A percentile compares a stretch with the other conserved stretches of the same genome.
Evolutionary conservation across 2,329 filamentous ascomycete genomes (phyloP).

Genomic region (Fusarium luffae): DNA sequence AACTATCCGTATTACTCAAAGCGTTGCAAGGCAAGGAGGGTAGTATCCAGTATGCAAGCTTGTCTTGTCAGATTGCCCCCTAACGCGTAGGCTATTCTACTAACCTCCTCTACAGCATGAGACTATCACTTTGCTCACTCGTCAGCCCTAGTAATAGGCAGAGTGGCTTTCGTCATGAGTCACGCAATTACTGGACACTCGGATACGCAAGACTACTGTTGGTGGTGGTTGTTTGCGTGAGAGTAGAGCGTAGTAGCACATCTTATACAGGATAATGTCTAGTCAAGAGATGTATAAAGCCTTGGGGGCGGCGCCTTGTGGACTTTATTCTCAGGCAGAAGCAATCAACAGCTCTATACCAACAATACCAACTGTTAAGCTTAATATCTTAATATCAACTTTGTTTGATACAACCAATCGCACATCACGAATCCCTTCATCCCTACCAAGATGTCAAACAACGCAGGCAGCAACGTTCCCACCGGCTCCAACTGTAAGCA

Average conservation of each 20-base stretch:
- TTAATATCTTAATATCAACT: not conserved
- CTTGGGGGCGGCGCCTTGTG: not conserved
- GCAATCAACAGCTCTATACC: slow-evolving; percentile 1
- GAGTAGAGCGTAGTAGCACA: not conserved
- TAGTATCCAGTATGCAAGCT: slow-evolving; percentile 6
- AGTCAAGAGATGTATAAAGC: slow-evolving; percentile 38
- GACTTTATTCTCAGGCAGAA: slow-evolving; percentile 24
- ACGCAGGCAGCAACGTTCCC: slow-evolving; percentile 20
- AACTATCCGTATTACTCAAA: slow-evolving; percentile 1
- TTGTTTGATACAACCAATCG: slow-evolving; percentile 1
- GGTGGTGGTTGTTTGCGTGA: not conserved
- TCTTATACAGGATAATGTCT: not conserved
- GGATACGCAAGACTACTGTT: slow-evolving; percentile 20
- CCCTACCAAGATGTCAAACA: slow-evolving; percentile 24
- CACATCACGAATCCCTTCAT: not conserved
- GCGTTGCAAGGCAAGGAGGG: not conserved
- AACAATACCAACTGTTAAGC: slow-evolving; percentile 12
- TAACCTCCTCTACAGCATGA: not conserved
- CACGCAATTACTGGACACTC: slow-evolving; percentile 33
- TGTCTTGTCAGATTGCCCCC: slow-evolving; percentile 12
- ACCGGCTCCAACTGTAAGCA: slow-evolving; percentile 33
- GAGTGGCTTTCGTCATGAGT: slow-evolving; percentile 40
- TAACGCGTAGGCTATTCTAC: slow-evolving; percentile 16
- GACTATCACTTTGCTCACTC: not conserved
- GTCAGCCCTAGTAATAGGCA: slow-evolving; percentile 17